Conservation (phyloP, 805 yeast species). For the Wickerhamiella alocasiicola region DNA sequence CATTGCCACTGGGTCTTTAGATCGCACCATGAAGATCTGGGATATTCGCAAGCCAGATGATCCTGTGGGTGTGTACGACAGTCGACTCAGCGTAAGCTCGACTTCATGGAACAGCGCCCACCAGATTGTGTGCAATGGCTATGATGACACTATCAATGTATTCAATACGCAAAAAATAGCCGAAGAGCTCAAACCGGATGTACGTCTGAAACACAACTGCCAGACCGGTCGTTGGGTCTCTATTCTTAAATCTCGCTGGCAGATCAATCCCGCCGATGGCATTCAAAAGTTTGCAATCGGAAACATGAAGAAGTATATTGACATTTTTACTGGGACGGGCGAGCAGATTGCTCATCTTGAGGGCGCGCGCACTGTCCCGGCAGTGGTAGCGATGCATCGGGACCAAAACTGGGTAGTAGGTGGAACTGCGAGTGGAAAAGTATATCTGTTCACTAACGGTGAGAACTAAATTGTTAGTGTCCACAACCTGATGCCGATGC, state of each 20-base stretch:
- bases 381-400: slow-evolving; percentile 75
- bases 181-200: slow-evolving; percentile 42
- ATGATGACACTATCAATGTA: slow-evolving; percentile 70
- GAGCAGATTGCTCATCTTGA: slow-evolving; percentile 64
- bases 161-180: slow-evolving; percentile 34
- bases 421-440: slow-evolving; percentile 89
- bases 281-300: slow-evolving; percentile 80
- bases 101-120: slow-evolving; percentile 67
- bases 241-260: slow-evolving; percentile 83
- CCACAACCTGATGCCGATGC: too few species aligned
- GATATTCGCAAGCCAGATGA: slow-evolving; percentile 43
- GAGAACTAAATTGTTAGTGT: too few species aligned
- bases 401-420: slow-evolving; percentile 84
- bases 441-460: slow-evolving; percentile 38
- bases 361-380: slow-evolving; percentile 71
- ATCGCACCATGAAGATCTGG: slow-evolving; percentile 76
- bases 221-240: slow-evolving; percentile 97
- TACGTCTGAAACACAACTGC: slow-evolving; percentile 73
- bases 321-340: slow-evolving; percentile 68
- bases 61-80: slow-evolving; percentile 45
- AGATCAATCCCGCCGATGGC: slow-evolving; percentile 52
- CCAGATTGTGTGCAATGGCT: slow-evolving; percentile 80
- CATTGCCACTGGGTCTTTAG: slow-evolving; percentile 80
- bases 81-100: slow-evolving; percentile 70
- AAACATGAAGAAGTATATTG: slow-evolving; percentile 82